Percentiles rank a stretch among this genome's conserved stretches.
Conservation (phyloP, 2,329 filamentous ascomycete species). For the Fusarium xylarioides region DNA sequence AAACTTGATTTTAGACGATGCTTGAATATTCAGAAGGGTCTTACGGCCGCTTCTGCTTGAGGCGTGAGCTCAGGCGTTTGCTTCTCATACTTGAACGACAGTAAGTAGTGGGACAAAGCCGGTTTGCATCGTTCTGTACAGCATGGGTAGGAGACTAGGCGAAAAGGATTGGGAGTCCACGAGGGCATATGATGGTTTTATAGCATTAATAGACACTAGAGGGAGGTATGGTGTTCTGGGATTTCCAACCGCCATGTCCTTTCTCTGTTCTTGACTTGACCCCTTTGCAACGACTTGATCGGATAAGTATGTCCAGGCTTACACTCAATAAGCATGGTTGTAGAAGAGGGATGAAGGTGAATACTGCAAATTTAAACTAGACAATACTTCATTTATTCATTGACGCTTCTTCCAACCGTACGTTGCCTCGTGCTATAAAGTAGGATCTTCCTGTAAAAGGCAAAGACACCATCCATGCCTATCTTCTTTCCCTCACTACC, state of each 20-base stretch:
- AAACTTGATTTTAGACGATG: constrained; percentile 61
- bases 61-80: neutral
- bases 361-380: constrained; percentile 9
- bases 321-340: neutral
- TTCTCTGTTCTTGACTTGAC: neutral
- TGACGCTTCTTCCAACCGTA: constrained; percentile 29
- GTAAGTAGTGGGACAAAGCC: neutral
- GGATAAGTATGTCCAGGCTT: neutral
- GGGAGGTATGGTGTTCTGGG: neutral
- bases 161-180: constrained; percentile 13
- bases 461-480: constrained; percentile 11
- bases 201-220: neutral
- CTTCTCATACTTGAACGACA: neutral
- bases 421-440: constrained; percentile 23
- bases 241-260: neutral
- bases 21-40: constrained; percentile 53
- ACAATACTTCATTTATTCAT: constrained; percentile 45
- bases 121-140: neutral
- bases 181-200: neutral
- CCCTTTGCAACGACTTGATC: neutral
- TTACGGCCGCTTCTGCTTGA: constrained; percentile 48
- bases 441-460: constrained; percentile 23
- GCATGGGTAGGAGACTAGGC: neutral
- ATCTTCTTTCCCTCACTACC: constrained; percentile 1
- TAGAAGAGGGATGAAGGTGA: neutral